Evolutionary conservation across 495 filamentous ascomycete species (phyloP), one percentile per base, ranked within the genome.

Genomic region (Parathielavia hyrcaniae): DNA sequence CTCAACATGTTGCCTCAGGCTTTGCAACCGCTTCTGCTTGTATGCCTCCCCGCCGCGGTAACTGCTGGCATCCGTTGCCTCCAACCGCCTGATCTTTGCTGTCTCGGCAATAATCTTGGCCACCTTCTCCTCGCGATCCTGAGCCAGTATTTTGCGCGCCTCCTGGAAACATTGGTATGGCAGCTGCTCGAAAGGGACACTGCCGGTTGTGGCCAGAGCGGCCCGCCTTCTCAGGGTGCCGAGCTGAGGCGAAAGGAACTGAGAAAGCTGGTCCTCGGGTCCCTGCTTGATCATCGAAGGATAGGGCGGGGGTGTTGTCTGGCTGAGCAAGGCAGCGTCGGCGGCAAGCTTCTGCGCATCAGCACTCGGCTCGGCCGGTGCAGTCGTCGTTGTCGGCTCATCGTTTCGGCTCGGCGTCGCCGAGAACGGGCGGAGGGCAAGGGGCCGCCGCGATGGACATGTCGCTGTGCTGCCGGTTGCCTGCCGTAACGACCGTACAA

Each of bases 91-190:
- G 56, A 90, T 83, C 68, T 77, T 77, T 60, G 80, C 79, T 49
- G 77, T 69, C 70, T 84, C 80, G 41, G 71, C 71, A n/a, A 77
- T 71, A 50, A 91, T 86, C 53, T 82, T 74, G 58, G 74, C 72
- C 46, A 92, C 55, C 74, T 97, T 99, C 73, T 95, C 83, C 54
- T 84, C 74, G 16, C 93, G 83, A 72, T 99, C 93, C 60, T 79
- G 80, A 51, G 79, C 78, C 44, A 99, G 77, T 38, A 97, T 70
- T 65, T 88, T 87, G 54, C 91, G 85, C 41, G 93, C 93, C 72
- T 96, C 89, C 73, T 99, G 93, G 80, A 96, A 99, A 69, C 88
- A 92, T 78, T 97, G 91, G 74, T 95, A 96, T 36, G 91, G 91
- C 61, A 96, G 74, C 67, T 91, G 87, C 71, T 92, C 87, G 72